Evolutionary conservation across 2,329 filamentous ascomycete species (phyloP), one percentile per base, ranked within the genome.

Genomic region (Diaporthe australafricana): DNA sequence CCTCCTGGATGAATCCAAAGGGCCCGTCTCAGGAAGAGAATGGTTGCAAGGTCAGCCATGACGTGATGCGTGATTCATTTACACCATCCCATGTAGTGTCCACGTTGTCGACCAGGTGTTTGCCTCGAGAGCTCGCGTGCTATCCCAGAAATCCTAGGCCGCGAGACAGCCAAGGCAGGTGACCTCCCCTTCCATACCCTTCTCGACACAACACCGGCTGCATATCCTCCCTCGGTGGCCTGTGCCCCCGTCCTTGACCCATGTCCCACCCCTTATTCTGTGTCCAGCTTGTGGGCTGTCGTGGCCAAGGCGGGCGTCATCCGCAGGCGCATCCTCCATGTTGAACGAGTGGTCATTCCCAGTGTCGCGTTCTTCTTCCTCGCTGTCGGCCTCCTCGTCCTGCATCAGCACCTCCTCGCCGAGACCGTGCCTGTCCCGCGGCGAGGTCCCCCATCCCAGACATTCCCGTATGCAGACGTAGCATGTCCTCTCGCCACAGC

Each of bases 381-480:
- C 74, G 75, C 20, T 75, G 20, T 45, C 47, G 8, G 14, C 35
- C 12, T 73, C 56, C 42, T 76, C 40, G 8, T 74, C 71, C 52
- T 52, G 50, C 68, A 56, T 67, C 38, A 62, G 45, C 20, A 68
- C 68, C 48, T 70, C 42, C 45, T 48, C 30, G 40, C 47, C 25
- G 42, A 57, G 12, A 47, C 65, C 2, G 48, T 30, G 45, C 4
- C 67, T 35, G 8, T 32, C 16, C 47, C 47, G 47, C 2, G 38
- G 32, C 2, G 70, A 65, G 12, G 20, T 45, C 48, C 82, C 82
- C 84, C 85, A 87, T 2, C 88, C 88, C 16, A 87, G 82, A 75
- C 92, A 94, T 75, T 89, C 83, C 32, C 92, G 83, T 55, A 92
- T 87, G 78, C 92, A 94, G n/a, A 94, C 85, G 77, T 88, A 93